phyloP scores from a whole-genome alignment of 169 alveolate genomes.

The Eimeria tenella region DNA sequence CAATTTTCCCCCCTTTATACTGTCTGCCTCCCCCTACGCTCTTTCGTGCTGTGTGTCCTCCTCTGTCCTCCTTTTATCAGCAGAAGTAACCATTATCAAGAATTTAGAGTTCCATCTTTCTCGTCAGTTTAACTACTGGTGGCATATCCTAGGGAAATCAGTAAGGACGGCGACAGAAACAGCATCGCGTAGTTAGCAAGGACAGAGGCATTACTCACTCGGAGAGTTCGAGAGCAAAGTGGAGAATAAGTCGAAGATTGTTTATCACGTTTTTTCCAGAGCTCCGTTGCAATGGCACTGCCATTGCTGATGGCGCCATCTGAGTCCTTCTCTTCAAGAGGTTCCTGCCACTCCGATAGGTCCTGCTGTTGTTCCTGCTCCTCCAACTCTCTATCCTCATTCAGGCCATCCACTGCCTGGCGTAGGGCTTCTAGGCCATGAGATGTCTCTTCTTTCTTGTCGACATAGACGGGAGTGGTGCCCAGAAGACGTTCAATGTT shows the following conservation, averaged over 20 bases:
- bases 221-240: conserved; percentile 45
- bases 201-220: neutral
- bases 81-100: no score
- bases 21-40: neutral
- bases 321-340: neutral
- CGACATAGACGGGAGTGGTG: neutral
- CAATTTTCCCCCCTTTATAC: neutral
- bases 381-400: neutral
- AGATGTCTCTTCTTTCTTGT: neutral
- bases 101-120: no score
- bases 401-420: neutral
- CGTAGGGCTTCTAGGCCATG: neutral
- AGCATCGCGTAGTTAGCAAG: neutral
- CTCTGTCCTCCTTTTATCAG: neutral
- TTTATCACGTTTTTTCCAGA: conserved; percentile 22
- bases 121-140: neutral
- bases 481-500: neutral
- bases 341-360: conserved; percentile 9
- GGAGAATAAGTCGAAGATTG: conserved; percentile 36
- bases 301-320: neutral
- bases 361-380: conserved; percentile 10
- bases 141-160: neutral
- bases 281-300: neutral
- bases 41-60: neutral
- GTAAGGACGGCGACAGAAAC: neutral